Percentiles rank a stretch among this genome's conserved stretches.
Evolutionary conservation across 2,329 filamentous ascomycete genomes (phyloP).

Genomic region (Calonectria honghensis): DNA sequence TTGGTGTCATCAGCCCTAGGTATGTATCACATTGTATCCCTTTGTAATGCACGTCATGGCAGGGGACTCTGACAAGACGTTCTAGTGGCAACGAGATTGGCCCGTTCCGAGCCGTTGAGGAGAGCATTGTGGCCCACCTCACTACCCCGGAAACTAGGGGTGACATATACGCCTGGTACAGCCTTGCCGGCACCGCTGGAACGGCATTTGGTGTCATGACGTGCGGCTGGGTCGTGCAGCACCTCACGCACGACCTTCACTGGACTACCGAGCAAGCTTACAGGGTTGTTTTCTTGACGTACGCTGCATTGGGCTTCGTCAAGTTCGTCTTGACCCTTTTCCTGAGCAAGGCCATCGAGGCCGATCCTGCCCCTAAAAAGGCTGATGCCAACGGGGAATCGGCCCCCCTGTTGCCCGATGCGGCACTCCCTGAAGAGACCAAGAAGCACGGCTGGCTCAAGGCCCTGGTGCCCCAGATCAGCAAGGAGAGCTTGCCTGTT

Average conservation of each 20-base stretch:
- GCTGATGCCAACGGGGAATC: conserved; percentile 41
- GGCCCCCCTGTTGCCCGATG: conserved; percentile 53
- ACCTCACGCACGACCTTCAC: conserved; percentile 63
- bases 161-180: conserved; percentile 79
- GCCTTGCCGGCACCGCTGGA: conserved; percentile 74
- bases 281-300: conserved; percentile 69
- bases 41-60: not conserved
- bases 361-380: conserved; percentile 46
- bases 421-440: not conserved
- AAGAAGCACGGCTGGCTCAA: conserved; percentile 27
- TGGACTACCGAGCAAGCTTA: conserved; percentile 71
- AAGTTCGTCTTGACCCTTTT: conserved; percentile 73
- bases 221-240: conserved; percentile 76
- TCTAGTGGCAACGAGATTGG: conserved; percentile 77
- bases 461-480: conserved; percentile 74
- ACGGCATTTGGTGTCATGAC: conserved; percentile 75
- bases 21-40: conserved; percentile 40
- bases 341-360: conserved; percentile 69
- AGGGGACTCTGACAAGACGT: not conserved
- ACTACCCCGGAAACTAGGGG: conserved; percentile 66
- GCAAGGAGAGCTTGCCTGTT: conserved; percentile 70
- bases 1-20: conserved; percentile 78
- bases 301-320: conserved; percentile 68
- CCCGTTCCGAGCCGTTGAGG: conserved; percentile 77
- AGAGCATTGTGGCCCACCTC: conserved; percentile 76